phyloP scores from a whole-genome alignment of 805 yeast species.

The Candida takata region DNA sequence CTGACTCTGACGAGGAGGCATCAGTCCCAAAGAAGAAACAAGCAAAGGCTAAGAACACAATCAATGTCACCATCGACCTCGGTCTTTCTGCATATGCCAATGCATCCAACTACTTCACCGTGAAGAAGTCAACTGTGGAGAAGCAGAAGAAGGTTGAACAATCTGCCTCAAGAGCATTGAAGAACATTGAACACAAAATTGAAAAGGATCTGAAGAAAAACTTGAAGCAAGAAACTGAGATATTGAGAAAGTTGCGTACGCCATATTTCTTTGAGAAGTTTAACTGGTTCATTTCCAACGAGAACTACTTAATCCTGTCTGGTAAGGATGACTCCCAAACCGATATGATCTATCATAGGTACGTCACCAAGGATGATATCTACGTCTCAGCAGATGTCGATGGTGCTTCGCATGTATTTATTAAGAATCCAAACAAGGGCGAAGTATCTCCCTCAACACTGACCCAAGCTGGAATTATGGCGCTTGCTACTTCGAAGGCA shows the following conservation, averaged over 20 bases:
- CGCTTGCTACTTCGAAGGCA: constrained; percentile 76
- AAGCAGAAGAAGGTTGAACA: constrained; percentile 78
- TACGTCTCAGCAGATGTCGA: constrained; percentile 70
- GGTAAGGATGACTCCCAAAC: constrained; percentile 79
- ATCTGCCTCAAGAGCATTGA: constrained; percentile 69
- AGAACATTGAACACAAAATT: constrained; percentile 75
- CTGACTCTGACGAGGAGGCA: constrained; percentile 10
- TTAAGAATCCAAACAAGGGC: constrained; percentile 70
- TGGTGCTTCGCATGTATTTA: constrained; percentile 67
- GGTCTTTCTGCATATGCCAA: constrained; percentile 78
- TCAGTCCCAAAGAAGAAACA: constrained; percentile 6
- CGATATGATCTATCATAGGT: constrained; percentile 73
- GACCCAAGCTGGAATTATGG: constrained; percentile 81
- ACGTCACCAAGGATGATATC: constrained; percentile 66
- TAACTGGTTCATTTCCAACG: constrained; percentile 89
- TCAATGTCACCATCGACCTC: constrained; percentile 62
- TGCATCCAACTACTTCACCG: constrained; percentile 73
- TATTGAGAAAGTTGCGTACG: constrained; percentile 51
- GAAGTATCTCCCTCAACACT: constrained; percentile 82
- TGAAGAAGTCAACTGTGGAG: constrained; percentile 64
- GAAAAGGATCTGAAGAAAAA: constrained; percentile 60
- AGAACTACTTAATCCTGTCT: constrained; percentile 78
- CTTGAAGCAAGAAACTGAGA: constrained; percentile 49
- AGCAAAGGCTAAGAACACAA: constrained; percentile 17
- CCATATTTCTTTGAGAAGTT: constrained; percentile 93